A percentile compares a stretch with the other conserved stretches of the same genome.
Evolutionary conservation across 2,329 filamentous ascomycete species (phyloP).

Genomic region (Epichloe baconii): DNA sequence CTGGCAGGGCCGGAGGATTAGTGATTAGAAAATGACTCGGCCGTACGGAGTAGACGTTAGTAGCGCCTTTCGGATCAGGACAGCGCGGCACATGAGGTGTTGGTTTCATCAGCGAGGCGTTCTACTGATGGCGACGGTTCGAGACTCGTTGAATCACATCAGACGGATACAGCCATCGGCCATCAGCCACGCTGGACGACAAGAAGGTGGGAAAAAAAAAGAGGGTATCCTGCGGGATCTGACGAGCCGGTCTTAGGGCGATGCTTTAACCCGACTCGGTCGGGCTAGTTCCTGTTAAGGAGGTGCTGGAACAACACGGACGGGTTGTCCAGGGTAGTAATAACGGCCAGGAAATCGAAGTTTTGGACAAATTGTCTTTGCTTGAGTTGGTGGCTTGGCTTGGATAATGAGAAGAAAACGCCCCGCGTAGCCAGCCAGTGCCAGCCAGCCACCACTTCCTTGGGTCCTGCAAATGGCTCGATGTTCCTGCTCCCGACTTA

Average conservation of each 20-base stretch:
- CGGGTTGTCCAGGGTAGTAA: background rate
- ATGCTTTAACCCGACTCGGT: too few species aligned
- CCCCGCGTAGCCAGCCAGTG: background rate
- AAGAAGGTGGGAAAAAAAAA: too few species aligned
- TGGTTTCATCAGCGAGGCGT: background rate
- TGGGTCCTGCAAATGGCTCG: background rate
- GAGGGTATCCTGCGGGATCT: too few species aligned
- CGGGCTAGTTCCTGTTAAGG: background rate
- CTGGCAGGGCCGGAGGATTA: background rate
- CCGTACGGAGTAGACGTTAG: too few species aligned
- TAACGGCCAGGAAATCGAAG: background rate
- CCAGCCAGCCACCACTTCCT: background rate
- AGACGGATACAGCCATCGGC: background rate
- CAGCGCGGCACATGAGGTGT: background rate
- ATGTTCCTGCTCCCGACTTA: background rate
- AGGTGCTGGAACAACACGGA: background rate
- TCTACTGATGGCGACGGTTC: background rate
- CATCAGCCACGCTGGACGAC: background rate
- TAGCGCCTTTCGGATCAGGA: background rate
- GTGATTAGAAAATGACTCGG: background rate
- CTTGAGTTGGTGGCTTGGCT: background rate
- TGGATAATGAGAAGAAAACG: background rate
- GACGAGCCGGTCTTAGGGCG: too few species aligned
- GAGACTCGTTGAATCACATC: background rate
- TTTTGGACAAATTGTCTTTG: background rate